These are phyloP conservation scores for Potentilla sterilis DNA, from an alignment of 306 rosid genomes.

Conservation along the genomic window DNA sequence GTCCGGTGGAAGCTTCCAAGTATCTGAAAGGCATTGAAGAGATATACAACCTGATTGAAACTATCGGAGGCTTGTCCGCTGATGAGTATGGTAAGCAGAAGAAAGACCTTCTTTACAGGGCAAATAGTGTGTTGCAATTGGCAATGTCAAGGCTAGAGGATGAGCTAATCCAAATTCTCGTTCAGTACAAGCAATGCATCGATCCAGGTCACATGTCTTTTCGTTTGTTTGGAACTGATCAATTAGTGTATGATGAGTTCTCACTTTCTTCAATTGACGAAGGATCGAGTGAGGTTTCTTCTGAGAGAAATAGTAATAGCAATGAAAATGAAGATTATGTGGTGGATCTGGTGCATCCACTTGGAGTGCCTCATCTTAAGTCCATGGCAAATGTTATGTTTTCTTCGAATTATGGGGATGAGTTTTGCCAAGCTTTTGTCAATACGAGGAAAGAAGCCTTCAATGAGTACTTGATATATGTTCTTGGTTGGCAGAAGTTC, in stretches of 20 bases:
- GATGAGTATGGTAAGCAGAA: constrained; percentile 35
- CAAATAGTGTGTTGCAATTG: constrained; percentile 41
- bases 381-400: constrained; percentile 61
- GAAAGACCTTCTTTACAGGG: constrained; percentile 42
- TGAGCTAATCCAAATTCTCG: constrained; percentile 50
- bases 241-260: constrained; percentile 30
- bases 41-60: constrained; percentile 38
- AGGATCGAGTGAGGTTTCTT: constrained; percentile 28
- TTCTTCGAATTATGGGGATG: constrained; percentile 51
- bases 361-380: constrained; percentile 43
- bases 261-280: constrained; percentile 41
- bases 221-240: constrained; percentile 35
- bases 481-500: constrained; percentile 42
- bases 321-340: constrained; percentile 18
- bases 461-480: constrained; percentile 41
- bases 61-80: constrained; percentile 30
- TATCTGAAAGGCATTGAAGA: constrained; percentile 42
- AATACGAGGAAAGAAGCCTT: constrained; percentile 49
- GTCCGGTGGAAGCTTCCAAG: constrained; percentile 41
- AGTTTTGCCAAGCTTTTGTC: constrained; percentile 47
- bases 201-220: constrained; percentile 51
- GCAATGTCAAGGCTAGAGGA: constrained; percentile 63
- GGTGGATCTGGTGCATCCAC: constrained; percentile 47
- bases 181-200: constrained; percentile 44
- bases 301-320: constrained; percentile 13